Evolutionary conservation across 768 basidiomycete species (phyloP).

Genomic region (Mycena maculata): DNA sequence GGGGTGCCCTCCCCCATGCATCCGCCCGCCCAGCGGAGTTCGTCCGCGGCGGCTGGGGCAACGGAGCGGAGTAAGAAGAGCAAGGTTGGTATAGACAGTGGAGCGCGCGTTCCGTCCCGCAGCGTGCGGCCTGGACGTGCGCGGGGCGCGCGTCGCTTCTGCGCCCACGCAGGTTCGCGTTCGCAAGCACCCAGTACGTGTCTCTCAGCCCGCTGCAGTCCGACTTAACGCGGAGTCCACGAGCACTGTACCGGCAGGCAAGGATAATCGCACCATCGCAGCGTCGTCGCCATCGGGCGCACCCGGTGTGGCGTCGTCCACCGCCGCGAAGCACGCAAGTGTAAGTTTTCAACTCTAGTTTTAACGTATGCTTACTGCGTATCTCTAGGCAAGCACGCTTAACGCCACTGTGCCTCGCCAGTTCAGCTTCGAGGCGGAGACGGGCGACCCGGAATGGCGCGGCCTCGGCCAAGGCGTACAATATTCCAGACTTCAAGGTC

Average conservation of each 20-base stretch:
- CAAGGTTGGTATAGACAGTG: conserved; percentile 3
- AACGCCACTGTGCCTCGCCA: background rate
- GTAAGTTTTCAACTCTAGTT: no score
- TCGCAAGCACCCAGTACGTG: background rate
- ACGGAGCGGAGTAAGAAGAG: conserved; percentile 19
- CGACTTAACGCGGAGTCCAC: background rate
- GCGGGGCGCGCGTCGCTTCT: background rate
- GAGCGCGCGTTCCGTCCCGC: conserved; percentile 7
- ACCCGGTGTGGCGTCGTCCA: background rate
- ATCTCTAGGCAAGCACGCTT: background rate
- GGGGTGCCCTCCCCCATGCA: conserved; percentile 35
- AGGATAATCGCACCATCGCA: background rate
- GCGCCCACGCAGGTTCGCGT: conserved; percentile 9
- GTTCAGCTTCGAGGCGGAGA: background rate
- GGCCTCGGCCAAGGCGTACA: conserved; percentile 33
- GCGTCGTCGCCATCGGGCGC: no score
- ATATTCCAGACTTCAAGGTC: conserved; percentile 66
- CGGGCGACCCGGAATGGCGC: background rate
- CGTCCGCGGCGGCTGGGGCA: conserved; percentile 18
- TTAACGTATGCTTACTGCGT: background rate
- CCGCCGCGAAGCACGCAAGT: no score
- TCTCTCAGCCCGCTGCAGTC: background rate
- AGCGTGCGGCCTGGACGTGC: background rate
- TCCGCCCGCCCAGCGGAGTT: conserved; percentile 20
- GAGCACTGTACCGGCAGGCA: background rate